These are phyloP conservation scores for Xylaria sp. DNA, from an alignment of 2,329 filamentous ascomycete genomes.

Conservation along the genomic window DNA sequence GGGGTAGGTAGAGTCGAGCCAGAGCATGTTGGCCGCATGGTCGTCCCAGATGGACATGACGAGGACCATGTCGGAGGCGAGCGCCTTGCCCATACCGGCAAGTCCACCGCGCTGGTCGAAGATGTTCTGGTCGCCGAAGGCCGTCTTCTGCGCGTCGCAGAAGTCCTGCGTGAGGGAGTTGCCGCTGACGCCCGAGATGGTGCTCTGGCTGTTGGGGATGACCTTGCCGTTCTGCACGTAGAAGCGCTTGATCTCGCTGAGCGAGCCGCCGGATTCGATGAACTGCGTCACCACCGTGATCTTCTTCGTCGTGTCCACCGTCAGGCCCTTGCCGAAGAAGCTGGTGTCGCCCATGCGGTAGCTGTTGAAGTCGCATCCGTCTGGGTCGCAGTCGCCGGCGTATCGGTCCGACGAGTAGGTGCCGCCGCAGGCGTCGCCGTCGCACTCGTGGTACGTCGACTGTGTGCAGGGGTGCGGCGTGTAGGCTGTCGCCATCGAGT, in stretches of 20 bases:
- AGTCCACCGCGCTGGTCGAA: slow-evolving; percentile 66
- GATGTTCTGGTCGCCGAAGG: slow-evolving; percentile 62
- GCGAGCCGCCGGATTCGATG: slow-evolving; percentile 57
- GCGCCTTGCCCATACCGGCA: slow-evolving; percentile 61
- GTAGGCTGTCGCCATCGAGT: slow-evolving; percentile 66
- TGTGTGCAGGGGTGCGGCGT: slow-evolving; percentile 70
- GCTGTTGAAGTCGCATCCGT: slow-evolving; percentile 73
- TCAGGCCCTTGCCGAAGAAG: slow-evolving; percentile 68
- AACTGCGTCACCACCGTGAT: slow-evolving; percentile 73
- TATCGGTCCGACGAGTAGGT: slow-evolving; percentile 62
- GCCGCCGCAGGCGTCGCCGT: slow-evolving; percentile 59
- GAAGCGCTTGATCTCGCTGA: slow-evolving; percentile 66
- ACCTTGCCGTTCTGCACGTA: slow-evolving; percentile 69
- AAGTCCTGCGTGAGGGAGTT: slow-evolving; percentile 62
- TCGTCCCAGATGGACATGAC: slow-evolving; percentile 72
- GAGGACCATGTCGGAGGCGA: slow-evolving; percentile 68
- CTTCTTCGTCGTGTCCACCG: slow-evolving; percentile 64
- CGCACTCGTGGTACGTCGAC: slow-evolving; percentile 59
- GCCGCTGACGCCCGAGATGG: slow-evolving; percentile 47
- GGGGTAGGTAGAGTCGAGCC: slow-evolving; percentile 71
- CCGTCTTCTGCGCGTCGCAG: slow-evolving; percentile 65
- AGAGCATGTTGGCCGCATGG: slow-evolving; percentile 53
- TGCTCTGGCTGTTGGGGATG: slow-evolving; percentile 53
- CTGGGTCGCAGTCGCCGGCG: slow-evolving; percentile 69
- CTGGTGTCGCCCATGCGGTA: slow-evolving; percentile 69